Conservation (phyloP, 192 early-diverging fungal genomes). For the Entomortierella lignicola region DNA sequence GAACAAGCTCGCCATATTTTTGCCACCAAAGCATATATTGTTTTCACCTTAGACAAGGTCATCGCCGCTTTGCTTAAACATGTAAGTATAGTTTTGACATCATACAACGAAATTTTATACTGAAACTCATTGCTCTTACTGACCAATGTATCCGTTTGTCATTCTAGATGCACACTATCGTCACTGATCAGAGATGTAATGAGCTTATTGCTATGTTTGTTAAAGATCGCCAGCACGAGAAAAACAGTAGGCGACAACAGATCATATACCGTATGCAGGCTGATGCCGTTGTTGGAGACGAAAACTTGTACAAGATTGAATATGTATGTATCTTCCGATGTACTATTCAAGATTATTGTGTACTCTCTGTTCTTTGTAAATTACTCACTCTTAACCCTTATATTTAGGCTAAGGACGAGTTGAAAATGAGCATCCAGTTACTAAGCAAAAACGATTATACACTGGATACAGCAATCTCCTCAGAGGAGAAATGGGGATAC, state of each 20-base stretch:
- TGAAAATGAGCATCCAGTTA: conserved; percentile 86
- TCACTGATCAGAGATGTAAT: conserved; percentile 72
- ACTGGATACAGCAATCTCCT: conserved; percentile 79
- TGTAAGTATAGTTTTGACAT: conserved; percentile 50
- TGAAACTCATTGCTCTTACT: neutral
- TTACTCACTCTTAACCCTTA: neutral
- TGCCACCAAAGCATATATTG: conserved; percentile 88
- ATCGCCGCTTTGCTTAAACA: conserved; percentile 85
- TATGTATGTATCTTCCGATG: conserved; percentile 63
- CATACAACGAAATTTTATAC: no score
- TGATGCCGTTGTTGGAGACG: conserved; percentile 80
- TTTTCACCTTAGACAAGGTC: conserved; percentile 93
- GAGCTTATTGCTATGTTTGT: conserved; percentile 77
- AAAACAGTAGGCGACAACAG: conserved; percentile 70
- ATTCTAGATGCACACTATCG: conserved; percentile 65
- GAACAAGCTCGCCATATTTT: conserved; percentile 88
- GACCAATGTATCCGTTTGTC: neutral
- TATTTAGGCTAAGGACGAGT: conserved; percentile 60
- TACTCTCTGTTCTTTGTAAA: neutral
- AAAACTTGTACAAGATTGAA: conserved; percentile 85
- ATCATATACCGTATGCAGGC: conserved; percentile 81
- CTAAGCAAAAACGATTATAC: conserved; percentile 91
- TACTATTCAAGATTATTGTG: neutral
- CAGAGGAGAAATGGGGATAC: conserved; percentile 94
- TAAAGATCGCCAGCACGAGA: conserved; percentile 59